Base-by-base conservation (phyloP, 1,139 yeast genomes). In the Yamadazyma diddensiae region DNA sequence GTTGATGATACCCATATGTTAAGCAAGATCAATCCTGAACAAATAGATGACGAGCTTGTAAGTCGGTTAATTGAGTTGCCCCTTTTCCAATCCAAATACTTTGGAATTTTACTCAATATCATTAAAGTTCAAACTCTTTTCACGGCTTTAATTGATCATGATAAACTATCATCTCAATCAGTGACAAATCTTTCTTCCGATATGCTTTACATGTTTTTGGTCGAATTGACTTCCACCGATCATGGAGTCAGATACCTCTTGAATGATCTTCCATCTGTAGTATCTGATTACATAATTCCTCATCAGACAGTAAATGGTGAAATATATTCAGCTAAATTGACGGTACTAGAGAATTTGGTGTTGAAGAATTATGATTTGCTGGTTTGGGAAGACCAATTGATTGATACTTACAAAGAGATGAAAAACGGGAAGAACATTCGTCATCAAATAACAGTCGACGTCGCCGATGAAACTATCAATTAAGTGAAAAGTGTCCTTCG, bases 41-140 rank as follows among this genome's bases (percentile, higher is more conserved):
- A 46, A 1, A 36, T 61, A 4, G 32, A 37, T 14, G 27, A 35
- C 6, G 39, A 48, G 25, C 40, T 54, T 24, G 33, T 47, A 34
- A 42, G 38, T 9, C 48, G 50, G 34, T 31, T 51, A 21, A 13
- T 52, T 30, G 39, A 49, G 26, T 34, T 48, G 16, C 47, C 61
- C 3, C 39, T 58, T 21, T 48, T 47, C 26, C 48, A 45, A 34
- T 37, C 50, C 19, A 46, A 42, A 35, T 61, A 52, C 36, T 57
- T 63, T 28, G 45, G 57, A 1, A 54, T 64, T 13, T 42, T 65
- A 3, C 42, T 63, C 26, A 62, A 63, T 33, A 35, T 61, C 15
- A 42, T 61, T 5, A 49, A 44, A 5, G 47, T 47, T 6, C 31
- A 45, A 10, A 21, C 30, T 0, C 33, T 54, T 5, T 65, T 65